Percentiles rank a stretch among this genome's conserved stretches.
phyloP scores from a whole-genome alignment of 2,329 filamentous ascomycete genomes.

The Fusarium sp. region DNA sequence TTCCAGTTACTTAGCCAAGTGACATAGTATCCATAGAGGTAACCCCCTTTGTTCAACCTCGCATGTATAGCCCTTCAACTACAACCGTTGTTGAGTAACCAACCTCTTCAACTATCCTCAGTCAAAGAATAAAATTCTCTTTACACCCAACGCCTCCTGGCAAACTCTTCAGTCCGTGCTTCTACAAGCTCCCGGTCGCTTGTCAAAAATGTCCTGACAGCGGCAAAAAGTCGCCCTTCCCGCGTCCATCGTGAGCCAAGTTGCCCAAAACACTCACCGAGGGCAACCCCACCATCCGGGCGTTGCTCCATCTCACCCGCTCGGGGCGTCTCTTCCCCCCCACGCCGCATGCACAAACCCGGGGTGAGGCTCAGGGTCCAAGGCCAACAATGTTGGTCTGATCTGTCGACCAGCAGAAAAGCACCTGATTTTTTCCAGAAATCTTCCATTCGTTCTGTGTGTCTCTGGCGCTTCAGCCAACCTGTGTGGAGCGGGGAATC shows the following conservation, averaged over 20 bases:
- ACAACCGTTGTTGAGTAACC: background rate
- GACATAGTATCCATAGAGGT: background rate
- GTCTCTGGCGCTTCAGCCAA: background rate
- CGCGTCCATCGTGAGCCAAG: conserved; percentile 7
- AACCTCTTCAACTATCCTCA: background rate
- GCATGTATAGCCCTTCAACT: background rate
- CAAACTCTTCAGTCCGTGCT: background rate
- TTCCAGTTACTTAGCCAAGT: background rate
- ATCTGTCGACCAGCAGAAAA: background rate
- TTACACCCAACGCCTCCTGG: background rate
- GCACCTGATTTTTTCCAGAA: conserved; percentile 14
- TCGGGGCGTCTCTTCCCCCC: conserved; percentile 3
- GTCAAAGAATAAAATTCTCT: background rate
- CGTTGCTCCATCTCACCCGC: background rate
- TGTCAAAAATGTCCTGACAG: conserved; percentile 20
- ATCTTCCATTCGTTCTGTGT: background rate
- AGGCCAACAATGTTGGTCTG: background rate
- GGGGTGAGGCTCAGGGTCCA: conserved; percentile 23
- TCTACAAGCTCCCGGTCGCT: background rate
- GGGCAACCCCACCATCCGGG: conserved; percentile 5
- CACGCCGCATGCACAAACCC: conserved; percentile 17
- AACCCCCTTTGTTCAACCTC: background rate
- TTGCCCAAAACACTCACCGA: conserved; percentile 36
- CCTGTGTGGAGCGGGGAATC: background rate
- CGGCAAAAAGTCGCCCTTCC: background rate